Conservation (phyloP, 257 asterid species). For the Capsicum chinense region DNA sequence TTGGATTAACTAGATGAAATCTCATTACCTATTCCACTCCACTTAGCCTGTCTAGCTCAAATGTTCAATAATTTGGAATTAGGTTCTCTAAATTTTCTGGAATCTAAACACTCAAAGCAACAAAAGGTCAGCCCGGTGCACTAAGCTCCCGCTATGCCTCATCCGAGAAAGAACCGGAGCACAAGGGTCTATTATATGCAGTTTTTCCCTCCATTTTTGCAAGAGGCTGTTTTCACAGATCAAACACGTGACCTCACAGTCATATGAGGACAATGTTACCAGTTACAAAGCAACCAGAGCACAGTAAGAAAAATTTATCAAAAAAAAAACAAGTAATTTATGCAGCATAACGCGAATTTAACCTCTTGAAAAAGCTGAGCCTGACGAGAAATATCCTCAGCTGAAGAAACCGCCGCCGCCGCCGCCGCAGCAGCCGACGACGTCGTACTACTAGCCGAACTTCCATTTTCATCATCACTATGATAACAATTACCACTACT, state of each 20-base stretch:
- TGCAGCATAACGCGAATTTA: background rate
- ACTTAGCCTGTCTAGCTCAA: background rate
- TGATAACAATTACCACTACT: slow-evolving; percentile 25
- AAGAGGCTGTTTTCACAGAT: too few relatives aligned
- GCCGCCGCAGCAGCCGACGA: slow-evolving; percentile 43
- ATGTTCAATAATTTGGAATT: slow-evolving; percentile 15
- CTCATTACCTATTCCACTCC: background rate
- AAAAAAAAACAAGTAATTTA: background rate
- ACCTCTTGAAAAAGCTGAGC: slow-evolving; percentile 84
- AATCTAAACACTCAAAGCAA: background rate
- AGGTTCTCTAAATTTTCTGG: background rate
- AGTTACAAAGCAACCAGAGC: background rate
- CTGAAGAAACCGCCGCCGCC: slow-evolving; percentile 41
- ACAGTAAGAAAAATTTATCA: background rate
- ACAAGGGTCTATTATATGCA: too few relatives aligned
- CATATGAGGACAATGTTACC: too few relatives aligned
- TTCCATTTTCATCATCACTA: slow-evolving; percentile 58
- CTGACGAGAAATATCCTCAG: slow-evolving; percentile 64
- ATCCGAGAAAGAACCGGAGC: too few relatives aligned
- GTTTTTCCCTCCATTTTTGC: too few relatives aligned
- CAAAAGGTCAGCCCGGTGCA: too few relatives aligned
- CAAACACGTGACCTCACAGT: too few relatives aligned
- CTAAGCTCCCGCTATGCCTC: too few relatives aligned
- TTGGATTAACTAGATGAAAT: background rate
- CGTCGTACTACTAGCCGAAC: slow-evolving; percentile 43